Evolutionary conservation across 1,139 yeast genomes (phyloP).

Genomic region (Hanseniaspora uvarum): DNA sequence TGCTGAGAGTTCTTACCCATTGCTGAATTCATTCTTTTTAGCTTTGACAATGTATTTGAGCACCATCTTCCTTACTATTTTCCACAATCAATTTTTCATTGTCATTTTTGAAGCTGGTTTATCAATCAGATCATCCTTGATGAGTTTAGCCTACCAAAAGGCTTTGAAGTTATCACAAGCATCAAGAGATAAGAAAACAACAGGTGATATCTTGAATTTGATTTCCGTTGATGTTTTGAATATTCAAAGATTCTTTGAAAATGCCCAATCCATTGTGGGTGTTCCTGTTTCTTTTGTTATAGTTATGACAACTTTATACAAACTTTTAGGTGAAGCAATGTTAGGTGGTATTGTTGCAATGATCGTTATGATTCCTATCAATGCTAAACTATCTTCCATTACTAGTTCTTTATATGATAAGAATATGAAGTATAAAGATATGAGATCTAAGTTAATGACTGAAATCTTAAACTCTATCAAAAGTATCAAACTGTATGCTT

Average conservation of each 20-base stretch:
- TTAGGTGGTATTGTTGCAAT: conserved; percentile 50
- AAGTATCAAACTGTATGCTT: conserved; percentile 60
- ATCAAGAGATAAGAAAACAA: conserved; percentile 38
- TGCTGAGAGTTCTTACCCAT: conserved; percentile 32
- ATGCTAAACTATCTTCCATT: conserved; percentile 41
- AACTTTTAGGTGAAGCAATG: conserved; percentile 51
- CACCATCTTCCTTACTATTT: conserved; percentile 39
- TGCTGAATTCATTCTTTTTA: conserved; percentile 43
- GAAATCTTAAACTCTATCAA: conserved; percentile 57
- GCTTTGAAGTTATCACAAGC: conserved; percentile 41
- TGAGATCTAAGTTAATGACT: conserved; percentile 45
- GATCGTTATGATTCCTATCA: conserved; percentile 49
- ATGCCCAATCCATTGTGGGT: conserved; percentile 45
- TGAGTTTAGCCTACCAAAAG: conserved; percentile 44
- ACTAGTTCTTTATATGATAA: conserved; percentile 42
- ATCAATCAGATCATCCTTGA: conserved; percentile 43
- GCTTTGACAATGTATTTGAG: conserved; percentile 43
- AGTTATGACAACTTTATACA: conserved; percentile 47
- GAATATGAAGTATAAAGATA: conserved; percentile 62
- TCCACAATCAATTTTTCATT: conserved; percentile 45
- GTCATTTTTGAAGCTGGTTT: conserved; percentile 44
- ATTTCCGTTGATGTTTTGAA: conserved; percentile 52
- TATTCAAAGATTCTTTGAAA: conserved; percentile 44
- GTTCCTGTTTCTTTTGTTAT: conserved; percentile 50
- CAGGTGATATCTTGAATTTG: conserved; percentile 50